phyloP scores from a whole-genome alignment of 257 asterid genomes.

The Catharanthus roseus region DNA sequence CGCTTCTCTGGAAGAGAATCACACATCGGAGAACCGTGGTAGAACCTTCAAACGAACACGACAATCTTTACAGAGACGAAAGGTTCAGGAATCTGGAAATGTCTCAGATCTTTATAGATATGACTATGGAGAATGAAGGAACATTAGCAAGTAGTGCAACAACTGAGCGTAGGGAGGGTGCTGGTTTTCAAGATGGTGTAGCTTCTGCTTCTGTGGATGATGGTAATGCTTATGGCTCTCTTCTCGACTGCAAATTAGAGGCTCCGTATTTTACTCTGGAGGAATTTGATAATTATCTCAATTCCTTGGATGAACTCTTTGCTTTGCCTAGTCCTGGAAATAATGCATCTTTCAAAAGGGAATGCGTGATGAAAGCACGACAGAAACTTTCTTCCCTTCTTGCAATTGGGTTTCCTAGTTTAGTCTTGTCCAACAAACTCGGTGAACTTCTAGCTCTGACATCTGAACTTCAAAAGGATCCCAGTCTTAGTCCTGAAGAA shows the following conservation, averaged over 20 bases:
- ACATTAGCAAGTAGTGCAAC: background rate
- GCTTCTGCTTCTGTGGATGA: background rate
- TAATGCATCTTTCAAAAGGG: slow-evolving; percentile 7
- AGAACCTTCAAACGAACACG: background rate
- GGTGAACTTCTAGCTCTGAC: slow-evolving; percentile 21
- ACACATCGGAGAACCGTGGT: background rate
- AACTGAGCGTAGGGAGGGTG: background rate
- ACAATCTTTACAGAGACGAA: background rate
- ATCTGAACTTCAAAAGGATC: slow-evolving; percentile 30
- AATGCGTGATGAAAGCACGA: slow-evolving; percentile 20
- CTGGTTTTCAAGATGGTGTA: background rate
- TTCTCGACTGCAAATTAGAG: background rate
- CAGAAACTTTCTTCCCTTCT: slow-evolving; percentile 33
- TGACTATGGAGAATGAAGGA: background rate
- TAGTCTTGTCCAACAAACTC: slow-evolving; percentile 28
- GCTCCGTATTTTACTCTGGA: slow-evolving; percentile 18
- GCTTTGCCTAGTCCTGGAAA: slow-evolving; percentile 8
- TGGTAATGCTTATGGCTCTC: background rate
- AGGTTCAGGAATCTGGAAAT: background rate
- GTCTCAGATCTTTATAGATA: background rate
- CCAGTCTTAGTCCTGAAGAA: slow-evolving; percentile 23
- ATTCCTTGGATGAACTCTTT: slow-evolving; percentile 35
- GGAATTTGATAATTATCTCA: slow-evolving; percentile 33
- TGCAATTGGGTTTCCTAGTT: slow-evolving; percentile 24
- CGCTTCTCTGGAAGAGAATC: background rate